Evolutionary conservation across 352 stramenopile genomes (phyloP), one percentile per base, ranked within the genome.

Genomic region (Phytophthora lateralis): DNA sequence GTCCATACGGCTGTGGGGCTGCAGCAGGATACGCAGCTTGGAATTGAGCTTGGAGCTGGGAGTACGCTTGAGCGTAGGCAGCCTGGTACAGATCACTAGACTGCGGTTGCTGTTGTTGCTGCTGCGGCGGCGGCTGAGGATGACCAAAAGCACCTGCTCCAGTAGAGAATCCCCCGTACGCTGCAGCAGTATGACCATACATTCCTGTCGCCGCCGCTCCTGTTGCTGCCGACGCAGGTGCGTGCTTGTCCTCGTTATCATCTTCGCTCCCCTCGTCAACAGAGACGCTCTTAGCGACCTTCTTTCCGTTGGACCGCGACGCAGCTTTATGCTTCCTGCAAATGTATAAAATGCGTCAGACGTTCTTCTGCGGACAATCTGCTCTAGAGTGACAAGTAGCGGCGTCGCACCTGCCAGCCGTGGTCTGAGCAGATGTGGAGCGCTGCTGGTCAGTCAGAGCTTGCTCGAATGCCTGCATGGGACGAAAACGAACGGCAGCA

Each of bases 21-120:
- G 59, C 2, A 64, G 66, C 21, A 68, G 62, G 37, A 65, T 72
- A 69, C 8, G 68, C 55, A 37, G 67, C 61, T 43, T 85, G 73
- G 46, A 81, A 75, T 42, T 92, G 83, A 43, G 71, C 55, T 72
- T 89, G 82, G 12, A 92, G 65, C 17, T 78, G 71, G 6, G 80
- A 74, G 48, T 90, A 92, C 8, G 80, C 82, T 46, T 91, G 80
- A 34, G 79, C 74, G 24, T 91, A 92, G 0, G 83, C 83, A 15
- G 71, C 60, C 48, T 90, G 83, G 27, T 89, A 92, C 26, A 85
- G 18, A 27, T 90, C 79, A 8, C 61, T 67, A 26, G 66, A 51
- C 9, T 41, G 11, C n/a, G 50, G 61, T 30, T 73, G 56, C 26
- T 71, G 55, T 2, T 42, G 52, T 2, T 51, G 55, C 30, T 64